Conservation (phyloP, 805 yeast species). For the Lipomyces orientalis region DNA sequence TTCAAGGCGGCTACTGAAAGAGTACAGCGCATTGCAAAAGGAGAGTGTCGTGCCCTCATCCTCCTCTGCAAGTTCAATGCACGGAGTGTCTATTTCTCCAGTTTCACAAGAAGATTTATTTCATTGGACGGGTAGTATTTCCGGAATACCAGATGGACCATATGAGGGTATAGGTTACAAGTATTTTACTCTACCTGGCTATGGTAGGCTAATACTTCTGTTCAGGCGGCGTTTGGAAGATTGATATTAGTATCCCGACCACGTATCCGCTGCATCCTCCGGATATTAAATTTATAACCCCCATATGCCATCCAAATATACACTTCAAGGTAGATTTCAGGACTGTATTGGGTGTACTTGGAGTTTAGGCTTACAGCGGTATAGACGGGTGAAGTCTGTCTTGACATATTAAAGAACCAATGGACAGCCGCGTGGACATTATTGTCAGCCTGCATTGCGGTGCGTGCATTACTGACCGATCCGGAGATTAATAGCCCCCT, state of each 20-base stretch:
- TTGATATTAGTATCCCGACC: conserved; percentile 50
- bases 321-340: conserved; percentile 42
- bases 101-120: conserved; percentile 29
- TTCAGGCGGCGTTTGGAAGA: conserved; percentile 57
- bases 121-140: conserved; percentile 31
- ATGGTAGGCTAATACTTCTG: conserved; percentile 48
- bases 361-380: background rate
- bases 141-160: conserved; percentile 18
- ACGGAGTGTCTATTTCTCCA: conserved; percentile 24
- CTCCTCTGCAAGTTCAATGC: background rate
- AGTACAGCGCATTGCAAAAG: conserved; percentile 15
- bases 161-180: conserved; percentile 24
- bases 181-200: conserved; percentile 37
- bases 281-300: conserved; percentile 49
- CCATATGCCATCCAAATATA: conserved; percentile 48
- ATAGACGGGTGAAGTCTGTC: conserved; percentile 49
- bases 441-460: conserved; percentile 47
- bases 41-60: conserved; percentile 9
- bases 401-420: conserved; percentile 46
- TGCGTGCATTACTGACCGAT: conserved; percentile 46
- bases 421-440: conserved; percentile 53
- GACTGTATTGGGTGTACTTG: background rate
- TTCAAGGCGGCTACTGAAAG: conserved; percentile 30
- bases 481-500: conserved; percentile 50
- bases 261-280: conserved; percentile 61